Base-by-base conservation (phyloP, 192 early-diverging fungal genomes). In the Borealophlyctis nickersoniae region DNA sequence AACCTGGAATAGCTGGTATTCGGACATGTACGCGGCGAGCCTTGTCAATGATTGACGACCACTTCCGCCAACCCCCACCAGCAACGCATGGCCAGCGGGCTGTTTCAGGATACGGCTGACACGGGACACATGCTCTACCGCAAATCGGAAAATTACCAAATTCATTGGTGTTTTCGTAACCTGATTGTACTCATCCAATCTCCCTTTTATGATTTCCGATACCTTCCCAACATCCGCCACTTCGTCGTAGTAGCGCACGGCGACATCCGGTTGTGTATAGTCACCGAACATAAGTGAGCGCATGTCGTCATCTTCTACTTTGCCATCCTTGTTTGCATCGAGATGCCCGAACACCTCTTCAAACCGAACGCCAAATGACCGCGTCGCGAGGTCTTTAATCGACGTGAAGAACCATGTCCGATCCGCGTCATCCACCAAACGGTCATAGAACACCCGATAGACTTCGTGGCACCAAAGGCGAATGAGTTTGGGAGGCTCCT, bases 231-330 rank as follows among this genome's bases (percentile, higher is more conserved):
- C 76, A 36, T 81, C 73, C 51, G 59, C 36, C 3, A 78, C 81
- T 51, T 83, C 81, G 48, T 83, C 81, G 56, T 83, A 83, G 50
- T 66, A 73, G 28, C 67, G 60, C 36, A 77, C 65, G 16, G 78
- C 75, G 4, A 70, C 77, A 28, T 81, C 81, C 5, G 81, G 81
- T 30, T 76, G 62, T 19, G 81, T 68, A 70, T 76, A 80, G 49
- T 82, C 80, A 2, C 84, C 83, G 77, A 81, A 86, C 76, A 86
- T 84, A 29, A 86, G 61, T 2, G 70, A 74, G 19, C 84, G 68
- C 76, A 86, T 77, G 55, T 86, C 76, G 62, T 81, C 82, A 59
- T 85, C 83, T 19, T 79, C 80, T 30, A 85, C 69, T 58, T 81
- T 68, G 4, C 80, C 80, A 56, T 79, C 76, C 65, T 73, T 76